These are phyloP conservation scores for Penicillium sp. DNA, from an alignment of 2,329 filamentous ascomycete species.

Conservation along the genomic window DNA sequence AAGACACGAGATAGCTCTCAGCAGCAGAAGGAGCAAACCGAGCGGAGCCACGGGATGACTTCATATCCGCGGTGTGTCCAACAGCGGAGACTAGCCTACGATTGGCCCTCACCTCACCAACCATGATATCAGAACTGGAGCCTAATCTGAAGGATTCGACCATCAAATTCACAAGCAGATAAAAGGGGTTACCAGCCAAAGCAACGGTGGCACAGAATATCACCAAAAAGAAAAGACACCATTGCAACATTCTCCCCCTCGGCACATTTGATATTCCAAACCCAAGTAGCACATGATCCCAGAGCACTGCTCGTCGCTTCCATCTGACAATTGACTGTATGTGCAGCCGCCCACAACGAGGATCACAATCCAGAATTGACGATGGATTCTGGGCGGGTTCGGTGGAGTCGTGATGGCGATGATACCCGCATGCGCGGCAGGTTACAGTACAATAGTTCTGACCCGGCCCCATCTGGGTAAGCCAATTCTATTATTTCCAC, in stretches of 20 bases:
- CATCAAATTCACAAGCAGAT: background rate
- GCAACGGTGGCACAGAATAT: background rate
- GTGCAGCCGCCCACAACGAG: conserved; percentile 4
- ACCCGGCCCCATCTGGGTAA: conserved; percentile 3
- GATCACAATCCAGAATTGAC: background rate
- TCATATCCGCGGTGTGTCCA: conserved; percentile 1
- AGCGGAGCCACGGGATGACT: background rate
- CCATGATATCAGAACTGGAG: conserved; percentile 3
- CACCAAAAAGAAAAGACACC: background rate
- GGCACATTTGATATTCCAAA: background rate
- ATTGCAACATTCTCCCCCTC: background rate
- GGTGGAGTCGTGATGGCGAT: conserved; percentile 4
- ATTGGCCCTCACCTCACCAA: background rate
- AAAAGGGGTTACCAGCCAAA: background rate
- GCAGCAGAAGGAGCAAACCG: background rate
- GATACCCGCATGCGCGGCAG: conserved; percentile 5
- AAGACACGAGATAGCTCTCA: background rate
- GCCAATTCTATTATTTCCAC: background rate
- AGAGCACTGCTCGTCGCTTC: background rate
- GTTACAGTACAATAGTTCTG: conserved; percentile 23
- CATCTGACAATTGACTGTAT: conserved; percentile 9
- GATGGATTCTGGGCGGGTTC: background rate
- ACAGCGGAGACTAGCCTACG: background rate
- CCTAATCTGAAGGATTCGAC: background rate
- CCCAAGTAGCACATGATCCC: background rate